Base-by-base conservation (phyloP, 1,139 yeast species). In the Pichia sp. region DNA sequence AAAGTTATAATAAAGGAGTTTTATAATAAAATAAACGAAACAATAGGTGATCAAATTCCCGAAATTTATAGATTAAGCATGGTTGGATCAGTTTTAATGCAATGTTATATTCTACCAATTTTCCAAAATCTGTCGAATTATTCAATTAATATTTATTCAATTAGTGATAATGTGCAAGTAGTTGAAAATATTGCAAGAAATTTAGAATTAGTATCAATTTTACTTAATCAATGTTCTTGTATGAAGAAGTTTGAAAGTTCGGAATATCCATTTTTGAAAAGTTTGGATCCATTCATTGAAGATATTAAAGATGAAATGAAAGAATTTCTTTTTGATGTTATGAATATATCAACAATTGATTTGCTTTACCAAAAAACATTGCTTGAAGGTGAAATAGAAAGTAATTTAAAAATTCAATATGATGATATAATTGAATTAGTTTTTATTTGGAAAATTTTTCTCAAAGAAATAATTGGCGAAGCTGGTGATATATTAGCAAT, bases 201-300 rank as follows among this genome's bases (percentile, higher is more conserved):
- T 56, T 65, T 87, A 49, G 64, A 67, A 16, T 78, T 79, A 42
- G 68, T 87, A 41, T 67, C 79, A 35, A 72, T 81, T 48, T 79
- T 84, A 24, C 57, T 87, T 50, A 66, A 75, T 30, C 95, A 87
- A 61, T 64, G 85, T 30, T 80, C 84, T 31, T 64, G 79, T 2
- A 76, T 87, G 76, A 73, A 74, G 50, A 77, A 84, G 3, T 87
- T 87, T 64, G 70, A 86, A 86, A 16, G 16, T 16, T 16, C 16
- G 16, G 16, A 16, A 16, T 16, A 16, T 16, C 16, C 16, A 16
- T 16, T 16, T 16, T 16, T 16, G 16, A 16, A 50, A 77, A 84
- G 3, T 87, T 87, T 64, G 70, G 86, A 86, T 59, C 92, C 84
- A 40, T 85, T 78, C 55, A 71, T 87, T 39, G 67, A 66, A 36